Conservation (phyloP, 768 basidiomycete species). For the Xerocomellus chrysenteron region DNA sequence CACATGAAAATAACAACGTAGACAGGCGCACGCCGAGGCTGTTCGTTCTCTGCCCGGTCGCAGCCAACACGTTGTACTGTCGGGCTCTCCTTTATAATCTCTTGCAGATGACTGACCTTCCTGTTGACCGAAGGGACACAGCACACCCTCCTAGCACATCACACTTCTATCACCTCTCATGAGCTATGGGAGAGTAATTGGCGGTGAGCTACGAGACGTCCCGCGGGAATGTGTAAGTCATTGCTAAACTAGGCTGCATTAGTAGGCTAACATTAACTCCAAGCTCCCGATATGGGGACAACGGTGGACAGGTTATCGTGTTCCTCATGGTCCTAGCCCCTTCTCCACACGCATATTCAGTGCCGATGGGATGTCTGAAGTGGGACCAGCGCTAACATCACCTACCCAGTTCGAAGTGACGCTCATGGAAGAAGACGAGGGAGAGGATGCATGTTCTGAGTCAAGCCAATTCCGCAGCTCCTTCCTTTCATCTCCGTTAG, state of each 20-base stretch:
- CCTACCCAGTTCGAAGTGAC: slow-evolving; percentile 22
- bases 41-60: slow-evolving; percentile 20
- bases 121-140: slow-evolving; percentile 19
- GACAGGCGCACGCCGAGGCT: slow-evolving; percentile 21
- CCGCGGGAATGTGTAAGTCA: slow-evolving; percentile 30
- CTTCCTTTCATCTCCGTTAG: slow-evolving; percentile 10
- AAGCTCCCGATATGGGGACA: slow-evolving; percentile 36
- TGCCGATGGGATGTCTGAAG: slow-evolving; percentile 21
- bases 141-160: slow-evolving; percentile 12
- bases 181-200: slow-evolving; percentile 31
- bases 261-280: slow-evolving; percentile 8
- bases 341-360: slow-evolving; percentile 24
- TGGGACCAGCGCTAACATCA: slow-evolving; percentile 19
- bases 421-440: slow-evolving; percentile 21
- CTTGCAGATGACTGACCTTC: slow-evolving; percentile 16
- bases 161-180: slow-evolving; percentile 19
- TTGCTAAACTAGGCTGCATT: not conserved
- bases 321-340: slow-evolving; percentile 26
- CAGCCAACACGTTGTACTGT: slow-evolving; percentile 23
- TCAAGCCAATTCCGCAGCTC: slow-evolving; percentile 9
- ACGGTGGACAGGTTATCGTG: slow-evolving; percentile 26
- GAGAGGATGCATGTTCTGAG: slow-evolving; percentile 11
- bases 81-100: slow-evolving; percentile 26
- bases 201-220: slow-evolving; percentile 30
- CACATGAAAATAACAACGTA: slow-evolving; percentile 21